Evolutionary conservation across 352 stramenopile species (phyloP).

Genomic region (Peronospora destructor): DNA sequence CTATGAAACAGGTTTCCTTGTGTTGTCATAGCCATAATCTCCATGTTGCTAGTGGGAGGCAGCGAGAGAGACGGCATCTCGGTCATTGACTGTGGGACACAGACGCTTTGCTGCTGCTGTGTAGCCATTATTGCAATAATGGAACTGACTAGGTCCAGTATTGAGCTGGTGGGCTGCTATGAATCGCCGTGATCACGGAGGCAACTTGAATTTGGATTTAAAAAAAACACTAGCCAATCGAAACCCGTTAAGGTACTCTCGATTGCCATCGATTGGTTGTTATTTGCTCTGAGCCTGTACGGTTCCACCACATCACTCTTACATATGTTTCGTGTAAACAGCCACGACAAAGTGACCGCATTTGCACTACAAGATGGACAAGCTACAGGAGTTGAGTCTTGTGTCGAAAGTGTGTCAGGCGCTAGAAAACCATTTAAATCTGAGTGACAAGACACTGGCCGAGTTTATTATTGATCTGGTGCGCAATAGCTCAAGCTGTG

Average conservation of each 20-base stretch:
- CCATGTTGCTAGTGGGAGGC: conserved; percentile 13
- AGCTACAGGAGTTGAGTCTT: conserved; percentile 83
- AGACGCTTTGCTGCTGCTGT: no score
- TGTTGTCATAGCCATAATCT: conserved; percentile 17
- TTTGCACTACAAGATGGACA: conserved; percentile 52
- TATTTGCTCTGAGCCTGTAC: background rate
- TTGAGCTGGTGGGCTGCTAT: conserved; percentile 6
- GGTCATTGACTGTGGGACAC: conserved; percentile 4
- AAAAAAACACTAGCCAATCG: conserved; percentile 7
- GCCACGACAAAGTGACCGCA: conserved; percentile 6
- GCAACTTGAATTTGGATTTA: conserved; percentile 28
- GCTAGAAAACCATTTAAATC: conserved; percentile 89
- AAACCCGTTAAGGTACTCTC: background rate
- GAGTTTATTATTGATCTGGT: conserved; percentile 94
- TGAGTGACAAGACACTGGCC: conserved; percentile 94
- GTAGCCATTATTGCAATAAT: conserved; percentile 20
- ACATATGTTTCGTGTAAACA: conserved; percentile 2
- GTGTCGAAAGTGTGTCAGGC: conserved; percentile 86
- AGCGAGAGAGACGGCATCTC: conserved; percentile 16
- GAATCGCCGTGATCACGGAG: conserved; percentile 28
- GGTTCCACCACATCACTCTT: conserved; percentile 6
- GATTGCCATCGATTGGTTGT: conserved; percentile 4
- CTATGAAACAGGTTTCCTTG: conserved; percentile 10
- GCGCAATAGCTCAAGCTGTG: conserved; percentile 60
- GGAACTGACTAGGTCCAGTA: conserved; percentile 10